Conservation (phyloP, 2,329 filamentous ascomycete species). For the Trichoderma sp. region DNA sequence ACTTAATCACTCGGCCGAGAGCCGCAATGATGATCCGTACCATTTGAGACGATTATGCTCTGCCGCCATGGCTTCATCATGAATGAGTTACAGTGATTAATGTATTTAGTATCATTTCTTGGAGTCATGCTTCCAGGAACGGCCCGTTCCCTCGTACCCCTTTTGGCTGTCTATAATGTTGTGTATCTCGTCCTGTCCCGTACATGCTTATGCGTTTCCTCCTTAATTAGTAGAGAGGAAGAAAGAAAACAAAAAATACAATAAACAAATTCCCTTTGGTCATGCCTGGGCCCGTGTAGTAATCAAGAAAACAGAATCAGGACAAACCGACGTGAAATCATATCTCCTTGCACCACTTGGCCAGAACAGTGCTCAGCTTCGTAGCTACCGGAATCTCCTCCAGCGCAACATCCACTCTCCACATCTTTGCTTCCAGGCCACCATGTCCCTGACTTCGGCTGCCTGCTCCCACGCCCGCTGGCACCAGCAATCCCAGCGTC, state of each 20-base stretch:
- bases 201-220: constrained; percentile 9
- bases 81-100: neutral
- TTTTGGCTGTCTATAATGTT: neutral
- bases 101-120: neutral
- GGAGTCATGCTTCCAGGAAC: neutral
- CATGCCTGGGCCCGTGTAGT: neutral
- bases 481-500: constrained; percentile 67
- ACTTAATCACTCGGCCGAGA: constrained; percentile 6
- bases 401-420: constrained; percentile 72
- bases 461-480: constrained; percentile 54
- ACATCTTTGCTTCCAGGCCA: constrained; percentile 66
- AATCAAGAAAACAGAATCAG: neutral
- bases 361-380: constrained; percentile 59
- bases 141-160: constrained; percentile 6
- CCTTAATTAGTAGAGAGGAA: neutral
- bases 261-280: neutral
- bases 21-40: neutral
- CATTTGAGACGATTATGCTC: neutral
- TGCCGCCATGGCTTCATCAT: neutral
- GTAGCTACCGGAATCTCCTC: constrained; percentile 73
- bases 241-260: neutral
- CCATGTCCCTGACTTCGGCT: constrained; percentile 48
- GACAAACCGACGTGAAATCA: constrained; percentile 32
- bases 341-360: constrained; percentile 77
- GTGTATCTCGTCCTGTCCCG: neutral